phyloP scores from a whole-genome alignment of 2,329 filamentous ascomycete species.

The Hypoxylon sp. region DNA sequence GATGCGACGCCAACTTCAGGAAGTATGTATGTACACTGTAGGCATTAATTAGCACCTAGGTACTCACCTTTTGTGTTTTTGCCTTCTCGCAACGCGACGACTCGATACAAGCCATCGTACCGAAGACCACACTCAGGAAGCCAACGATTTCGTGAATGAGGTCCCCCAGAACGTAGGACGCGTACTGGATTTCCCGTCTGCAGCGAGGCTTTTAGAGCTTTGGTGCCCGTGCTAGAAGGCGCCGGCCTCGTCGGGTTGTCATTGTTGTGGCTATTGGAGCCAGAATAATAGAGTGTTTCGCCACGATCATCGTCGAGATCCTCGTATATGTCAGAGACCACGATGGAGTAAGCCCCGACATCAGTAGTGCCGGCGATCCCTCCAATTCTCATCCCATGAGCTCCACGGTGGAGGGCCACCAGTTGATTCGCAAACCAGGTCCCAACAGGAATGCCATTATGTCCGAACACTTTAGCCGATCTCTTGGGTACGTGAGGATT shows the following conservation, averaged over 20 bases:
- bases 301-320: slow-evolving; percentile 43
- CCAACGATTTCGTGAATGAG: slow-evolving; percentile 22
- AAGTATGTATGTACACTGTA: not conserved
- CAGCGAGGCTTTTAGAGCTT: slow-evolving; percentile 46
- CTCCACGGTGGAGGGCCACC: slow-evolving; percentile 50
- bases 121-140: slow-evolving; percentile 48
- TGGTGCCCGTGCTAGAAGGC: slow-evolving; percentile 42
- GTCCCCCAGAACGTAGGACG: slow-evolving; percentile 50
- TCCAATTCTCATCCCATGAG: slow-evolving; percentile 47
- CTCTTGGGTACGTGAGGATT: slow-evolving; percentile 40
- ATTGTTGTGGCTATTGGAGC: slow-evolving; percentile 42
- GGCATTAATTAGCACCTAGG: slow-evolving; percentile 1
- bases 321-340: slow-evolving; percentile 42
- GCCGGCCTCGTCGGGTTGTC: slow-evolving; percentile 31
- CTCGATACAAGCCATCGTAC: slow-evolving; percentile 52
- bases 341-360: slow-evolving; percentile 51
- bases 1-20: not conserved
- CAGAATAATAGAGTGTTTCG: slow-evolving; percentile 43
- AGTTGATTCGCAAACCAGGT: slow-evolving; percentile 51
- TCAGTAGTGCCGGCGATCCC: slow-evolving; percentile 47
- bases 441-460: slow-evolving; percentile 49
- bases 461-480: slow-evolving; percentile 46
- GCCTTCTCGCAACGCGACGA: slow-evolving; percentile 25
- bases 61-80: slow-evolving; percentile 46
- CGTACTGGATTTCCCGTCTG: slow-evolving; percentile 42